Conservation (phyloP, 257 asterid genomes). For the Solanum acaule region DNA sequence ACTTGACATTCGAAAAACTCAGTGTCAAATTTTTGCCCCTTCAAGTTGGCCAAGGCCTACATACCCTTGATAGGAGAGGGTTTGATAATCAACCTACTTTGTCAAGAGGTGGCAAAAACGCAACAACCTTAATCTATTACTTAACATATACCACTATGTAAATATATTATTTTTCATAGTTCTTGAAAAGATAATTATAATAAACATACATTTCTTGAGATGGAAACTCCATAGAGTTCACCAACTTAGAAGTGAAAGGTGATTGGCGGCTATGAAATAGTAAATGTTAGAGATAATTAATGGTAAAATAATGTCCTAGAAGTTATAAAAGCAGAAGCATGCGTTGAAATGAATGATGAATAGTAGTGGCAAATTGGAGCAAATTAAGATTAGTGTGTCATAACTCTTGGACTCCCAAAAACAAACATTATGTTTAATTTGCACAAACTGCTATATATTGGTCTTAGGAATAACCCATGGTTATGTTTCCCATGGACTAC, state of each 20-base stretch:
- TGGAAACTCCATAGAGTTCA: neutral
- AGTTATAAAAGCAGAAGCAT: neutral
- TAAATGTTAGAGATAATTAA: neutral
- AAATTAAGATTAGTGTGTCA: slow-evolving; percentile 5
- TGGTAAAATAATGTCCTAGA: neutral
- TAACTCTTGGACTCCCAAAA: slow-evolving; percentile 11
- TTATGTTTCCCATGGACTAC: neutral
- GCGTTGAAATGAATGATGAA: slow-evolving; percentile 3
- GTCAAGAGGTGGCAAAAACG: neutral
- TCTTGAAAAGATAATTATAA: no score
- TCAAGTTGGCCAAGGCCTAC: neutral
- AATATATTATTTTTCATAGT: neutral
- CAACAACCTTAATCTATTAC: neutral
- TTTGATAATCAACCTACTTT: neutral
- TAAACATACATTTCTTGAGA: neutral
- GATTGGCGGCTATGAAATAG: slow-evolving; percentile 5
- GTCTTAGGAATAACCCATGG: neutral
- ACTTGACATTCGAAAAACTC: neutral
- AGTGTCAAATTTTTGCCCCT: neutral
- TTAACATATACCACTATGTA: neutral
- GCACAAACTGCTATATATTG: slow-evolving; percentile 10
- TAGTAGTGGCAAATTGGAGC: slow-evolving; percentile 1
- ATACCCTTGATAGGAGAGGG: neutral
- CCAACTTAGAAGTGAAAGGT: neutral
- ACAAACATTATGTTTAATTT: slow-evolving; percentile 15